Evolutionary conservation across 2,329 filamentous ascomycete genomes (phyloP), one percentile per base, ranked within the genome.

Genomic region (Arthroderma sp.): DNA sequence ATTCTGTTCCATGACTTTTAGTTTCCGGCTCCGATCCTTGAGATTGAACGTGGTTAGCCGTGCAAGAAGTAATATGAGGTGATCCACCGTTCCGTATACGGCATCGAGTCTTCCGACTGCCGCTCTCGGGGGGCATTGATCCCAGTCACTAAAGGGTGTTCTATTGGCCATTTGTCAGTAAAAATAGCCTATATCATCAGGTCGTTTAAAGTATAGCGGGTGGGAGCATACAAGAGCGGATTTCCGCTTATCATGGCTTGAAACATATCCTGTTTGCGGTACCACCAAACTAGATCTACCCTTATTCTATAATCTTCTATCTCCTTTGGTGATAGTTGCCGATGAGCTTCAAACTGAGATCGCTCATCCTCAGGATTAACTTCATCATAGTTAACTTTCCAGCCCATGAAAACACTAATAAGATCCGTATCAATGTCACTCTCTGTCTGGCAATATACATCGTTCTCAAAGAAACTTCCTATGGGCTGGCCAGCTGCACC

Each of bases 231-330:
- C 86, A 95, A 81, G 39, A 93, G 69, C 49, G 75, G 75, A 36
- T 89, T 88, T 6, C 86, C 89, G 52, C 88, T 91, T 27, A 96
- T 69, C 49, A 95, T 77, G 58, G 85, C 87, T 61, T 95, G 89
- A 54, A 89, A 93, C 6, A 84, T 78, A 60, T 96, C 91, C 70
- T 95, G 91, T 62, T 94, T 94, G 55, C 77, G 81, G 60, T 88
- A 95, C 84, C 87, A 95, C 88, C 89, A 98, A 58, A 83, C 93
- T 4, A 96, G 66, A 63, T 96, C 91, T 51, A 83, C 78, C 34
- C 91, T 71, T 10, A 83, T 81, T 55, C 91, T 83, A 56, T 84
- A 94, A 36, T 76, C 80, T 49, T 85, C 80, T 40, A 94, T 73
- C 49, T 96, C 88, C 49, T 69, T 68, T 10, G 60, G 57, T 6